These are phyloP conservation scores for Usnea hakonensis DNA, from an alignment of 495 filamentous ascomycete species.

Conservation along the genomic window DNA sequence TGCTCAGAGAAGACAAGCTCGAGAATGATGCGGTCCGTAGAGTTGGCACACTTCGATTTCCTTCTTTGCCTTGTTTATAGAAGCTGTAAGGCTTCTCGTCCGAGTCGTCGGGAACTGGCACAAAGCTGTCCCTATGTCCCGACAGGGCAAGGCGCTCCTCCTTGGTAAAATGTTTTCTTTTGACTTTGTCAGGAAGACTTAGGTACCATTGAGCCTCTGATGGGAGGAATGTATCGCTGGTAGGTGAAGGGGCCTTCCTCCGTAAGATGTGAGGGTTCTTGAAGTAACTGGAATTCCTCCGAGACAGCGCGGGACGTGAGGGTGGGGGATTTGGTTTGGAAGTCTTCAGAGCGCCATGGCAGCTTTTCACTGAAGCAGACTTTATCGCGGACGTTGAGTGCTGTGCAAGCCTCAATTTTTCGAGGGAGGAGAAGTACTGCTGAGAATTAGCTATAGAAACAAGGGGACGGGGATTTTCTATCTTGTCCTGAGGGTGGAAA, in stretches of 20 bases:
- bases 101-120: constrained; percentile 63
- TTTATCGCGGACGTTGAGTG: constrained; percentile 26
- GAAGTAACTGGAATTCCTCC: constrained; percentile 33
- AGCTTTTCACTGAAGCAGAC: constrained; percentile 21
- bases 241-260: constrained; percentile 35
- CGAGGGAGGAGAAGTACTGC: constrained; percentile 62
- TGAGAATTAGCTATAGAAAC: constrained; percentile 11
- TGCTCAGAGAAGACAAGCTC: constrained; percentile 28
- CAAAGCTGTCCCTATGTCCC: constrained; percentile 45
- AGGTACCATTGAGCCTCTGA: constrained; percentile 66
- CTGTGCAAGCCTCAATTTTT: constrained; percentile 56
- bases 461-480: neutral
- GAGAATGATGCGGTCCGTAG: constrained; percentile 23
- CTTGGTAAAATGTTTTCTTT: constrained; percentile 58
- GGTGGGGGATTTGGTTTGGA: constrained; percentile 28
- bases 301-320: constrained; percentile 35
- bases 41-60: constrained; percentile 27
- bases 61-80: constrained; percentile 24
- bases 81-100: constrained; percentile 57
- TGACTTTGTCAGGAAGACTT: constrained; percentile 62
- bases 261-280: constrained; percentile 27
- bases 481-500: no score
- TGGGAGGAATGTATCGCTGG: constrained; percentile 35
- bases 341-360: constrained; percentile 21
- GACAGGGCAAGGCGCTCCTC: constrained; percentile 64